These are phyloP conservation scores for Blastomyces gilchristii DNA, from an alignment of 2,329 filamentous ascomycete species.

Conservation along the genomic window DNA sequence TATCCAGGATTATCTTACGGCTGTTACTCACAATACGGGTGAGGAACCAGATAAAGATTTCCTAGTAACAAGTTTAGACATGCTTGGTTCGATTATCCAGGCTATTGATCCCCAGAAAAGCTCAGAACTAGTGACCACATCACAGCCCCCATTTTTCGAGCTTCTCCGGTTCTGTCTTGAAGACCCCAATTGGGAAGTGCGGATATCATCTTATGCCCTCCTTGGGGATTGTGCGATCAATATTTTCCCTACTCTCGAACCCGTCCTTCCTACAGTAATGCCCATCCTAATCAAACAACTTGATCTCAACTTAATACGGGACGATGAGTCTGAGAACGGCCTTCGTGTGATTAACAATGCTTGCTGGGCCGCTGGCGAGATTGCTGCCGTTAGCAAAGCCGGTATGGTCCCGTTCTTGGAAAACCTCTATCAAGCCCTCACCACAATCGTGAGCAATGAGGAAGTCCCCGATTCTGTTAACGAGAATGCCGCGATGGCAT, in stretches of 20 bases:
- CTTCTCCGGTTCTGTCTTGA: constrained; percentile 86
- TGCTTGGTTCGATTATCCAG: constrained; percentile 87
- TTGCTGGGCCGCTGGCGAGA: constrained; percentile 93
- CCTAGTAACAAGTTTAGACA: constrained; percentile 84
- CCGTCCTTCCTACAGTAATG: constrained; percentile 61
- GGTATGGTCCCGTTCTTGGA: constrained; percentile 68
- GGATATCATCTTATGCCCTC: constrained; percentile 89
- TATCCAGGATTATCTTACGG: constrained; percentile 66
- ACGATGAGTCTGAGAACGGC: constrained; percentile 71
- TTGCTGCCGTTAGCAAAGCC: constrained; percentile 64
- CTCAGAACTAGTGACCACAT: constrained; percentile 61
- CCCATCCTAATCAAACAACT: constrained; percentile 76
- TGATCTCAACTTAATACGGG: constrained; percentile 63
- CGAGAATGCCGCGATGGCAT: constrained; percentile 88
- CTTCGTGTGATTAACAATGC: constrained; percentile 97
- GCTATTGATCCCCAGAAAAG: constrained; percentile 66
- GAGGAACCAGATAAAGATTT: constrained; percentile 94
- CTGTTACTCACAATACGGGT: constrained; percentile 55
- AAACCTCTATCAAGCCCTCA: constrained; percentile 63
- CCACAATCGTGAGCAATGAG: constrained; percentile 74
- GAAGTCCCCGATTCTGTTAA: constrained; percentile 76
- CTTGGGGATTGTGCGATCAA: constrained; percentile 92
- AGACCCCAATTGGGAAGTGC: constrained; percentile 80
- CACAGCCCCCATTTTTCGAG: constrained; percentile 80
- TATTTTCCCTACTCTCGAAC: constrained; percentile 70